phyloP scores from a whole-genome alignment of 129 eudicot species.

The Chrysanthemum makinoi region DNA sequence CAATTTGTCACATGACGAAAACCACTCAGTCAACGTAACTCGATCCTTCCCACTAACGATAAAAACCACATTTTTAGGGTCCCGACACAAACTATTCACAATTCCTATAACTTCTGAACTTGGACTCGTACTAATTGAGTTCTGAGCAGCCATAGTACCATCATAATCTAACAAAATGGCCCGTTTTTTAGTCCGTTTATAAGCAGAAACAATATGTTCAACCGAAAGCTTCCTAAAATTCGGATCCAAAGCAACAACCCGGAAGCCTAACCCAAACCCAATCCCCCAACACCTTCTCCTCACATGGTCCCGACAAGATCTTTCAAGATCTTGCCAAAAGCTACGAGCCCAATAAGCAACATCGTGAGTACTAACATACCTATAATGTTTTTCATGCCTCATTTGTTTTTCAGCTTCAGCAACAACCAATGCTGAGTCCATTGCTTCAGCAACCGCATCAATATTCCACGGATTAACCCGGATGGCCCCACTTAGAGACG shows the following conservation, averaged over 20 bases:
- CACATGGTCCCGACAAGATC: conserved; percentile 82
- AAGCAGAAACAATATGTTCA: conserved; percentile 87
- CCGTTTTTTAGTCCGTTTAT: conserved; percentile 70
- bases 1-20: conserved; percentile 67
- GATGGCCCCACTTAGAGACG: conserved; percentile 85
- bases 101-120: conserved; percentile 53
- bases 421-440: conserved; percentile 68
- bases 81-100: conserved; percentile 67
- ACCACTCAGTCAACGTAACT: conserved; percentile 66
- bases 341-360: conserved; percentile 90
- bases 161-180: conserved; percentile 89
- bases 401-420: conserved; percentile 76
- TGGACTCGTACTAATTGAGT: conserved; percentile 51
- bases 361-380: conserved; percentile 81
- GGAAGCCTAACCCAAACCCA: conserved; percentile 90
- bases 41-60: conserved; percentile 83
- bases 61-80: conserved; percentile 74
- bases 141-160: conserved; percentile 60
- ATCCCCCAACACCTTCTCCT: conserved; percentile 91
- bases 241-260: conserved; percentile 83
- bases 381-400: conserved; percentile 87
- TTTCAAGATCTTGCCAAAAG: conserved; percentile 82
- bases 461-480: conserved; percentile 94
- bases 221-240: conserved; percentile 74
- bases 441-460: conserved; percentile 85